Base-by-base conservation (phyloP, 2,329 filamentous ascomycete genomes). In the Basipetospora chlamydospora region DNA sequence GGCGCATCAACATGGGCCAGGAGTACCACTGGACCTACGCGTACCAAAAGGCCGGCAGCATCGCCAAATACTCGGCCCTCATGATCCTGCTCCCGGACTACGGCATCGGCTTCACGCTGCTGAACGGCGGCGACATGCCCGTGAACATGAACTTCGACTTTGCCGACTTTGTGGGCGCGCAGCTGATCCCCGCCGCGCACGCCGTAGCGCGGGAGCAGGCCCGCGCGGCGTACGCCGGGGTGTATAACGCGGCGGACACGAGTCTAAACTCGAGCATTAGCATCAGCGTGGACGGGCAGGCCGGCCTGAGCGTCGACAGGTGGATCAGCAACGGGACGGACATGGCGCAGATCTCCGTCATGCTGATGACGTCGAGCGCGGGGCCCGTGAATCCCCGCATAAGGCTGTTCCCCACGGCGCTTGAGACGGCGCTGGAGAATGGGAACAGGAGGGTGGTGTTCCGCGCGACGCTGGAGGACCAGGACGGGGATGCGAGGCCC, bases 1-100 rank as follows among this genome's bases (percentile, higher is more conserved):
- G 46, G 28, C 35, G 35, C 28, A 35, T 39, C 32, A 31, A 35
- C 38, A 37, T 37, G 35, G 38, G 38, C 32, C 30, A 34, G 30
- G 32, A 32, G n/a, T 39, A 39, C 38, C 33, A 28, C 20, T 39
- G 38, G 38, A 39, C 28, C 13, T 30, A 21, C 12, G 38, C 18
- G 18, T 39, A 26, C 38, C 38, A 39, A 26, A 39, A 39, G 20
- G 38, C 38, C 17, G 38, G 38, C 32, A 26, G 21, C 26, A 39
- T 39, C 26, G 38, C 30, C 38, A 20, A 22, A 25, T 39, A 39
- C 38, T 34, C 38, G 9, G 26, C 26, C 31, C 38, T 39, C 23
- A 30, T 39, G n/a, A 39, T 39, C 32, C 22, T 39, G 13, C 26
- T 39, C 18, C 38, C 38, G 15, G 38, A 39, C 32, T 39, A 39